Conservation (phyloP, 805 yeast species). For the Metschnikowia orientalis region DNA sequence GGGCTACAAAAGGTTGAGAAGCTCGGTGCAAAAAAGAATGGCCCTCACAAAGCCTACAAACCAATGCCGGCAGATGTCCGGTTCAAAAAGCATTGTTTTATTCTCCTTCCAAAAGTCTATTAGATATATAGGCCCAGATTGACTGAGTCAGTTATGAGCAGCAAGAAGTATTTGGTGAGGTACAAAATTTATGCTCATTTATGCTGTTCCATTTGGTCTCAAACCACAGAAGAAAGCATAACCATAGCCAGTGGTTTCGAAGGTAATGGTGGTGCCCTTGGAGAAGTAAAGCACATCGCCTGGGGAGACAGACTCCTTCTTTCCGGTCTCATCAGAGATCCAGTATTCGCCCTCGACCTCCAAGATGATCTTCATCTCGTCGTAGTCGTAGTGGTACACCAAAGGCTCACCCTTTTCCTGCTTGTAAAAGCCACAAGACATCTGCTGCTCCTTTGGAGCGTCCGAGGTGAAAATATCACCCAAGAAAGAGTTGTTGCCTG, state of each 20-base stretch:
- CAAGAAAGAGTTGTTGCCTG: conserved; percentile 65
- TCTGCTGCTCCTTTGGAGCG: conserved; percentile 55
- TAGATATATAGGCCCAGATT: no score
- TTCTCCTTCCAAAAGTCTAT: no score
- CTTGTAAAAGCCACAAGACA: conserved; percentile 64
- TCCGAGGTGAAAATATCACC: conserved; percentile 63
- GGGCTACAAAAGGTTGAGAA: no score
- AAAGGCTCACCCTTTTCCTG: conserved; percentile 66
- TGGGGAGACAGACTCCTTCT: conserved; percentile 50
- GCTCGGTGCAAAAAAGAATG: no score
- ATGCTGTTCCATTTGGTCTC: conserved; percentile 39
- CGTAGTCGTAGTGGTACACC: conserved; percentile 60
- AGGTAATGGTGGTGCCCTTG: conserved; percentile 61
- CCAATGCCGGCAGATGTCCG: no score
- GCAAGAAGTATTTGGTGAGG: no score
- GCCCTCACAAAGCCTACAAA: no score
- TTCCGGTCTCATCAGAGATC: conserved; percentile 61
- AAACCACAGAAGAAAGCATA: conserved; percentile 59
- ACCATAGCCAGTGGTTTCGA: conserved; percentile 60
- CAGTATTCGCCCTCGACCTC: conserved; percentile 65
- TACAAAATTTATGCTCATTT: no score
- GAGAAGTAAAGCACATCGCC: conserved; percentile 67
- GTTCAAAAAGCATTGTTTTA: no score
- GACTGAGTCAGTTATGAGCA: no score
- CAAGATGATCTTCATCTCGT: conserved; percentile 65